Evolutionary conservation across 768 basidiomycete species (phyloP).

Genomic region (Mycena leptocephala): DNA sequence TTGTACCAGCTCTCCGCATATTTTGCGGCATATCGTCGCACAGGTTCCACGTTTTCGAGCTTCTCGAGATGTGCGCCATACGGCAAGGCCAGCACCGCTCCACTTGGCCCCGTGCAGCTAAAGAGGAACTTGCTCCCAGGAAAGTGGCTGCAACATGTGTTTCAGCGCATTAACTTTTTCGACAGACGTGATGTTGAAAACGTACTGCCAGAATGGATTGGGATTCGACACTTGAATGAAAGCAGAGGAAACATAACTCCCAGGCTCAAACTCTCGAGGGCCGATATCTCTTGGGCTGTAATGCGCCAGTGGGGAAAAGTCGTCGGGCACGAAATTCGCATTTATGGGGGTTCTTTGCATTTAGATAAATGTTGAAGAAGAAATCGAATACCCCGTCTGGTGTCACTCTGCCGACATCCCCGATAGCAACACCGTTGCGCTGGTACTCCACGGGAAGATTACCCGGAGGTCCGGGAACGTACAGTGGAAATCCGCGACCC

Average conservation of each 20-base stretch:
- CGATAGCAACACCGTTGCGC: constrained; percentile 45
- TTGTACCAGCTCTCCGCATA: background rate
- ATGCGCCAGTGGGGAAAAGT: background rate
- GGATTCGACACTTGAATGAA: background rate
- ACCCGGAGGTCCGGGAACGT: constrained; percentile 45
- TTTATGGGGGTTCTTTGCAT: background rate
- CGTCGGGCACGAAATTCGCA: background rate
- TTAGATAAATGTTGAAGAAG: constrained; percentile 51
- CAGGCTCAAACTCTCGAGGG: background rate
- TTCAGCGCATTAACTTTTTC: no score
- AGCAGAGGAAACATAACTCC: background rate
- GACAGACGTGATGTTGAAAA: background rate
- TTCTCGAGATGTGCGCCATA: background rate
- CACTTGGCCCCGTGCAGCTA: background rate
- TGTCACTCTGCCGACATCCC: constrained; percentile 52
- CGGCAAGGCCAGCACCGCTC: background rate
- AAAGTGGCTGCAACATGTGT: background rate
- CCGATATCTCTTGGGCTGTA: background rate
- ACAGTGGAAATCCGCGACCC: constrained; percentile 49
- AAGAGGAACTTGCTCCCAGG: background rate
- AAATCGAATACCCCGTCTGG: constrained; percentile 49
- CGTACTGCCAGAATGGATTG: background rate
- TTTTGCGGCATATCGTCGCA: background rate
- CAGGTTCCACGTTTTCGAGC: background rate
- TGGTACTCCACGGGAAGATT: constrained; percentile 38